Percentiles rank a stretch among this genome's conserved stretches.
These are phyloP conservation scores for Russula griseocarnosa DNA, from an alignment of 768 basidiomycete genomes.

Conservation along the genomic window DNA sequence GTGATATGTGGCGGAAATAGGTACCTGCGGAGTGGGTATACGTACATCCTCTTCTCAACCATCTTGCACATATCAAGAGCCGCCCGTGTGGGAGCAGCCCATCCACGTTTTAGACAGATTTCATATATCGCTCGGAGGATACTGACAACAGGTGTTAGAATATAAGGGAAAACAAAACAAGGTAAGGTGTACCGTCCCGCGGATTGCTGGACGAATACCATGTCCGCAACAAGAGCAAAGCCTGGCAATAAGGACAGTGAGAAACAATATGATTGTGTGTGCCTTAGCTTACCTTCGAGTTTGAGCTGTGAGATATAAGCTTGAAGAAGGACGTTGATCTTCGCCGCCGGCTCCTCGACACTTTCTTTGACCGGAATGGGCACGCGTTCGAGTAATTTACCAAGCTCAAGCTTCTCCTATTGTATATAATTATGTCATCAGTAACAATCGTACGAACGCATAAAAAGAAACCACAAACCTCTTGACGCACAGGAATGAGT, in stretches of 20 bases:
- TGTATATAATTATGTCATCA: conserved; percentile 9
- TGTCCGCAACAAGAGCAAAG: conserved; percentile 82
- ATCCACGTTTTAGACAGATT: conserved; percentile 96
- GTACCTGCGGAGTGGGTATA: conserved; percentile 1
- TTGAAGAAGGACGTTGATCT: conserved; percentile 95
- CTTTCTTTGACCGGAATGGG: conserved; percentile 97
- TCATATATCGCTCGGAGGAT: conserved; percentile 96
- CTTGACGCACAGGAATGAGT: conserved; percentile 79
- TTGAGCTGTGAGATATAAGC: conserved; percentile 93
- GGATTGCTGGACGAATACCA: conserved; percentile 97
- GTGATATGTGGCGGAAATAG: background rate
- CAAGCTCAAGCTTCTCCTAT: conserved; percentile 82
- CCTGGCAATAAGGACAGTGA: conserved; percentile 40
- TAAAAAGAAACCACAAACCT: conserved; percentile 34
- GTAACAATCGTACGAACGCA: conserved; percentile 7
- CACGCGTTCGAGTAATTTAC: conserved; percentile 87
- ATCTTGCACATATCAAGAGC: conserved; percentile 95
- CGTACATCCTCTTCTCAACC: conserved; percentile 82
- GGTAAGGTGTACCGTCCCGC: conserved; percentile 69
- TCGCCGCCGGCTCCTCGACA: conserved; percentile 93
- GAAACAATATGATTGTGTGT: background rate
- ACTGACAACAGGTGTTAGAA: conserved; percentile 36
- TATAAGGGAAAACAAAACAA: background rate
- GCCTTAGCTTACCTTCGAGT: conserved; percentile 58
- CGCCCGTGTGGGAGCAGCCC: conserved; percentile 90